Evolutionary conservation across 345 rosid genomes (phyloP), one percentile per base, ranked within the genome.

Genomic region (Garcia nutans): DNA sequence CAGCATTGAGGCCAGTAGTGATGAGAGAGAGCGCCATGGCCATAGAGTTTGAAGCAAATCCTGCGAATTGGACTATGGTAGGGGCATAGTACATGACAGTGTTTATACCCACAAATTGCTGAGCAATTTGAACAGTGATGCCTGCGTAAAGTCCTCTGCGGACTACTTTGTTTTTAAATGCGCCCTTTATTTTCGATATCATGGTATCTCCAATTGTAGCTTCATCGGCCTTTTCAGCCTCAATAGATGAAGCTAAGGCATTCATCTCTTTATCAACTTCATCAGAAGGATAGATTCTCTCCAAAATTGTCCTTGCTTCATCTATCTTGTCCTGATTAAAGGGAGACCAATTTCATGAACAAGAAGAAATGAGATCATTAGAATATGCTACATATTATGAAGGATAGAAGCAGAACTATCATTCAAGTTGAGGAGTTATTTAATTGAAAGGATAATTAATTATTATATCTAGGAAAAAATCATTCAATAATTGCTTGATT

Each of bases 71-170:
- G 61, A 96, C 96, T 1, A 93, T 96, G 1, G 97, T 79, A 0
- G 98, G 97, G 61, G 97, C 85, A 72, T 93, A 93, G 65, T 95
- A 95, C 97, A 95, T 86, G 41, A 95, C 94, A 0, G 97, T 94
- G 75, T 95, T 95, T 81, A 96, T 93, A 16, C 99, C 99, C 0
- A 87, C 93, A 68, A 90, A 91, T 76, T 95, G 98, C 70, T 95
- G 97, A 8, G 93, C 98, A 28, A 93, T 97, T 72, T 95, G 99
- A 16, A 89, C 97, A 1, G 96, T 85, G 22, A 93, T 79, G 7
- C 99, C 98, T 0, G 98, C 97, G 0, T 88, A 88, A 11, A 95
- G 93, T 73, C 87, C 98, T 72, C 96, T 86, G 19, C 99, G 75
- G 19, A 88, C 93, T 1, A 86, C 76, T 0, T 41, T 57, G 59